Percentiles rank a stretch among this genome's conserved stretches.
These are phyloP conservation scores for Pythium sp. DNA, from an alignment of 352 stramenopile genomes.

Conservation along the genomic window DNA sequence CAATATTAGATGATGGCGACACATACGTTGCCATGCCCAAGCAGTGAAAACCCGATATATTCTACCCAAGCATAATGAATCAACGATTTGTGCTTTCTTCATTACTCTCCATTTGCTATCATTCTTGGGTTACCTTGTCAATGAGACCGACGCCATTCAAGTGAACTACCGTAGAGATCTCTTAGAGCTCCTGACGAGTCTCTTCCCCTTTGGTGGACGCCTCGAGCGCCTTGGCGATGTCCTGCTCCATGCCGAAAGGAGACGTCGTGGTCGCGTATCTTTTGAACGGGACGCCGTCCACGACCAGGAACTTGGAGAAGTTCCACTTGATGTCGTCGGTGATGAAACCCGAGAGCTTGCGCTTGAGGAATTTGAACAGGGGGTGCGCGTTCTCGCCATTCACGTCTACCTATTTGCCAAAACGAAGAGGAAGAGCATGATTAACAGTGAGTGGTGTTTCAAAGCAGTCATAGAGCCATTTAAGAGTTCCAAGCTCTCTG, in stretches of 20 bases:
- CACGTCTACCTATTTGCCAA: slow-evolving; percentile 49
- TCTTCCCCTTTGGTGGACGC: background rate
- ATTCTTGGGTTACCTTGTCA: background rate
- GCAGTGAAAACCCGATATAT: background rate
- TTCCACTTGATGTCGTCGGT: slow-evolving; percentile 88
- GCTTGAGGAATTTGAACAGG: slow-evolving; percentile 92
- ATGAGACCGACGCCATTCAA: background rate
- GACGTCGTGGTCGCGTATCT: slow-evolving; percentile 69
- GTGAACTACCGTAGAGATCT: background rate
- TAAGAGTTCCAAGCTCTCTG: background rate
- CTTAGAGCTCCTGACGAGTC: slow-evolving; percentile 11
- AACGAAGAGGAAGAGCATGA: background rate
- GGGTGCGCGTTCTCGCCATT: slow-evolving; percentile 86
- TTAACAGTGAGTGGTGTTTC: background rate
- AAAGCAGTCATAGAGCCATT: background rate
- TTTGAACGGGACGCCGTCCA: slow-evolving; percentile 66
- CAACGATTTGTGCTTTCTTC: background rate
- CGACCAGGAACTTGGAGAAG: slow-evolving; percentile 86
- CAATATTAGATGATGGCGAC: background rate
- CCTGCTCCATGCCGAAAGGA: slow-evolving; percentile 58
- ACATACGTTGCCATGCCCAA: background rate
- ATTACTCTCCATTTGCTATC: background rate
- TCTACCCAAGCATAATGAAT: background rate
- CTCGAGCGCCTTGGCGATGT: slow-evolving; percentile 55
- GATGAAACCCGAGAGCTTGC: slow-evolving; percentile 52